Evolutionary conservation across 179 eudicot genomes (phyloP).

Genomic region (Silene coronaria): DNA sequence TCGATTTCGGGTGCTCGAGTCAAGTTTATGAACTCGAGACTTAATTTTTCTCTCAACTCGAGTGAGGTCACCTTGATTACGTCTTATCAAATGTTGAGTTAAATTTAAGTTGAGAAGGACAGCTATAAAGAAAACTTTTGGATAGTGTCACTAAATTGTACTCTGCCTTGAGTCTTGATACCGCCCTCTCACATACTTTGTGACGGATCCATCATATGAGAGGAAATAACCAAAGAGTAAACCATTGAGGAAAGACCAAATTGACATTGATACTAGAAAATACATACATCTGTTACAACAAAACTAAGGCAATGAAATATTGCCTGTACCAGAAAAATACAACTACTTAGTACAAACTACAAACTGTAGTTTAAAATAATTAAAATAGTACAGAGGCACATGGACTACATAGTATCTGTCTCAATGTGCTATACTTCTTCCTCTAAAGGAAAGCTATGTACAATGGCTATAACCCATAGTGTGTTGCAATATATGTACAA

Average conservation of each 20-base stretch:
- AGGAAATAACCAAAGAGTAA: not conserved
- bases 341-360: not conserved
- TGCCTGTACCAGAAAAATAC: slow-evolving; percentile 27
- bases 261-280: slow-evolving; percentile 8
- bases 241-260: not conserved
- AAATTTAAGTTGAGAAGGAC: too few species aligned
- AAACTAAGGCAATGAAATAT: slow-evolving; percentile 33
- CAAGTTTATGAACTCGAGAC: too few species aligned
- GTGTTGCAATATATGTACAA: slow-evolving; percentile 76
- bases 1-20: too few species aligned
- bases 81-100: too few species aligned
- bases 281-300: slow-evolving; percentile 13
- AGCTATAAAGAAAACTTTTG: too few species aligned
- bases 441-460: slow-evolving; percentile 23
- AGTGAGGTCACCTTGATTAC: too few species aligned
- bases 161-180: too few species aligned
- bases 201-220: too few species aligned
- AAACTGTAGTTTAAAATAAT: slow-evolving; percentile 2
- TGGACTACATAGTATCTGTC: slow-evolving; percentile 41
- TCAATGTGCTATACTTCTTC: slow-evolving; percentile 31
- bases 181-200: too few species aligned
- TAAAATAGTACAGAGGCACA: slow-evolving; percentile 32
- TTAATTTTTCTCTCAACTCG: too few species aligned
- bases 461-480: slow-evolving; percentile 33
- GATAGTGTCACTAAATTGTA: too few species aligned